These are phyloP conservation scores for Eucalyptus erythrocorys DNA, from an alignment of 345 rosid genomes.

Conservation along the genomic window DNA sequence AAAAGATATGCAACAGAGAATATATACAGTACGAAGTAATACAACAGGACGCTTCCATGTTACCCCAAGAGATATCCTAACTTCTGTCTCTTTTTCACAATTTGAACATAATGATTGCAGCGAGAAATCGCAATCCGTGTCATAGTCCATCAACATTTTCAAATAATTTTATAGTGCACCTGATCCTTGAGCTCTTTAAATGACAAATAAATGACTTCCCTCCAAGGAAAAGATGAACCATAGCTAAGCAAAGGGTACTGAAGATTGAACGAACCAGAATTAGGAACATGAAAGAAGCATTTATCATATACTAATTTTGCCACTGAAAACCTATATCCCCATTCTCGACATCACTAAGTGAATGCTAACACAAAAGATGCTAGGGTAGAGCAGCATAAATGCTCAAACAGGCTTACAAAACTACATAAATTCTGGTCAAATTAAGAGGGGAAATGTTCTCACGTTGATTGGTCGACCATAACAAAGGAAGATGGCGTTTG, in stretches of 20 bases:
- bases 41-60: not conserved
- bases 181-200: not conserved
- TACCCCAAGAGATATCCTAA: not conserved
- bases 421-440: not conserved
- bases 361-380: not conserved
- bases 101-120: not conserved
- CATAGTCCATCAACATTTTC: not conserved
- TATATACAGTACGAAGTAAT: not conserved
- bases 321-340: not conserved
- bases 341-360: not conserved
- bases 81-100: not conserved
- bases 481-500: constrained; percentile 80
- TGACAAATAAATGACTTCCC: not conserved
- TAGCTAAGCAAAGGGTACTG: not conserved
- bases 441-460: constrained; percentile 10
- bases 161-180: not conserved
- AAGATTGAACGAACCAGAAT: not conserved
- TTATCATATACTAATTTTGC: not conserved
- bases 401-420: not conserved
- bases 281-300: not conserved
- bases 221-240: not conserved
- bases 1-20: not conserved
- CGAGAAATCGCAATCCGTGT: not conserved
- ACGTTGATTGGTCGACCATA: constrained; percentile 75
- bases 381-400: not conserved